phyloP scores from a whole-genome alignment of 768 basidiomycete genomes.

The Glaciozyma antarctica region DNA sequence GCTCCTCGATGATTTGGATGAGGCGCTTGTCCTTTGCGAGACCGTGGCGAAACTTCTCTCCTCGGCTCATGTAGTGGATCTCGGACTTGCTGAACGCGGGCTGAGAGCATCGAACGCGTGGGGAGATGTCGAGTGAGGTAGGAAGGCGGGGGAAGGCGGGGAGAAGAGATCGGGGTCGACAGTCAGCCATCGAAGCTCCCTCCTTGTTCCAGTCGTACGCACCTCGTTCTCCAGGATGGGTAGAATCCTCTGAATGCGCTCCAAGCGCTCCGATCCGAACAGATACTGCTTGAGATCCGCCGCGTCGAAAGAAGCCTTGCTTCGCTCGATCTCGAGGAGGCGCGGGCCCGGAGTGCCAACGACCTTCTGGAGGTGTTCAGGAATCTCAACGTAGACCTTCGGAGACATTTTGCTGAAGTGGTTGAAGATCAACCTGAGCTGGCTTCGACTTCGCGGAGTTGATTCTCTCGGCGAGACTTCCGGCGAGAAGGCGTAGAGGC shows the following conservation, averaged over 20 bases:
- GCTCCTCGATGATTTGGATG: conserved; percentile 31
- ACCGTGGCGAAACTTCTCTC: conserved; percentile 33
- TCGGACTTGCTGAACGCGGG: conserved; percentile 36
- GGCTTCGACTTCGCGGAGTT: too few species aligned
- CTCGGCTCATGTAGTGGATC: conserved; percentile 33
- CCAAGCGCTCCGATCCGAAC: conserved; percentile 23
- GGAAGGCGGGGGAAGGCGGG: conserved; percentile 28
- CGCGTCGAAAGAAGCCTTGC: conserved; percentile 21
- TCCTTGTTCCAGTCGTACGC: neutral
- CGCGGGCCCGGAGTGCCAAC: conserved; percentile 18
- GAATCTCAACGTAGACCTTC: neutral
- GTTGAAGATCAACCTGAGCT: too few species aligned
- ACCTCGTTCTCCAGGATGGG: conserved; percentile 27
- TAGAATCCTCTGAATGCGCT: conserved; percentile 21
- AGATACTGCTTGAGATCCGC: conserved; percentile 27
- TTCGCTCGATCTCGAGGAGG: conserved; percentile 33
- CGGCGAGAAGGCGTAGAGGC: too few species aligned
- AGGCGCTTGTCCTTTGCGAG: conserved; percentile 35
- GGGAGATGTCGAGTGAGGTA: too few species aligned
- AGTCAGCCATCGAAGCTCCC: neutral
- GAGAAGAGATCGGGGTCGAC: conserved; percentile 3
- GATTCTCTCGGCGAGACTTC: too few species aligned
- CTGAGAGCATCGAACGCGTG: conserved; percentile 1
- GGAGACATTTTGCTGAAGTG: neutral
- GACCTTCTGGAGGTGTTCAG: neutral